phyloP scores from a whole-genome alignment of 2,329 filamentous ascomycete genomes.

The Arthrobotrys sinensis region DNA sequence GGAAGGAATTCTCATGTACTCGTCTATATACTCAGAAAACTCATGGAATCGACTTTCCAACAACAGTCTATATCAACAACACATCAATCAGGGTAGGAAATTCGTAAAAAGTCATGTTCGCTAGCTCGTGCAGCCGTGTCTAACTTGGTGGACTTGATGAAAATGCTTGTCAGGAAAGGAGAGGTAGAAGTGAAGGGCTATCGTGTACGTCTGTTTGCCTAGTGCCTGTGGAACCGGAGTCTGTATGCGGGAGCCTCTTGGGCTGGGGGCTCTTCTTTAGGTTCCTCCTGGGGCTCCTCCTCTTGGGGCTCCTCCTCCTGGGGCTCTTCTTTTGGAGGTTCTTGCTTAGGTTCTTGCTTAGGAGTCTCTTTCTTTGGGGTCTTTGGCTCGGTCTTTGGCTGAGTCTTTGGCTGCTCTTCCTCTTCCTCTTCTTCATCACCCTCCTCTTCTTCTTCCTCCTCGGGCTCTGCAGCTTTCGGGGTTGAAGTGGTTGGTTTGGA shows the following conservation, averaged over 20 bases:
- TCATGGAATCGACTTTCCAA: not conserved
- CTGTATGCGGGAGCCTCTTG: not conserved
- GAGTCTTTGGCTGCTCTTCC: not conserved
- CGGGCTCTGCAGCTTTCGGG: not conserved
- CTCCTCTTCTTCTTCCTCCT: slow-evolving; percentile 3
- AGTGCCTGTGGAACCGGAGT: slow-evolving; percentile 1
- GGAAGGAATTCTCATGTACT: too few species aligned
- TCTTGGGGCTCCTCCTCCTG: not conserved
- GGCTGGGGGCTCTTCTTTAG: not conserved
- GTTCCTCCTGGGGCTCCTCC: not conserved
- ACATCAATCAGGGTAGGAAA: not conserved
- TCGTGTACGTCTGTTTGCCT: not conserved
- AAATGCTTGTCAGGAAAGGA: not conserved
- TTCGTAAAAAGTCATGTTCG: not conserved
- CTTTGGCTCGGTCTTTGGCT: not conserved
- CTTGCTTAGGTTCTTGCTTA: not conserved
- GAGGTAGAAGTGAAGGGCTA: not conserved
- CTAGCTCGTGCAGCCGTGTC: not conserved
- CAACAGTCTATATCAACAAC: slow-evolving; percentile 4
- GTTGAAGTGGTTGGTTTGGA: not conserved
- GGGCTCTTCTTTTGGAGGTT: not conserved
- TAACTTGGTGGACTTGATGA: not conserved
- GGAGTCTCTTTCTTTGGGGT: not conserved
- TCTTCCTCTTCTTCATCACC: not conserved
- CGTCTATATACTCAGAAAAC: not conserved